These are phyloP conservation scores for Pichia exigua DNA, from an alignment of 805 yeast species.

Conservation along the genomic window DNA sequence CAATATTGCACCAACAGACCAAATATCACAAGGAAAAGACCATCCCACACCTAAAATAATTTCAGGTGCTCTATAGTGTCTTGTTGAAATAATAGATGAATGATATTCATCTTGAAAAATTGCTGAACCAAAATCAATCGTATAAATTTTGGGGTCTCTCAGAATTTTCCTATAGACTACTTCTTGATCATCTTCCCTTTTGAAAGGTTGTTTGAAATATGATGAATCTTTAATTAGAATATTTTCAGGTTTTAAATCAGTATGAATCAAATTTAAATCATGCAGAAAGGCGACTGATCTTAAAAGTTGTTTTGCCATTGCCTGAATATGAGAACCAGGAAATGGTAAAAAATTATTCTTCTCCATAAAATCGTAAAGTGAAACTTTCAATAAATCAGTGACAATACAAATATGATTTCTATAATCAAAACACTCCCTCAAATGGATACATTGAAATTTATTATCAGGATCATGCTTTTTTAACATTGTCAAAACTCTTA, in stretches of 20 bases:
- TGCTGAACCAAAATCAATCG: slow-evolving; percentile 97
- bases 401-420: slow-evolving; percentile 92
- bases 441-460: slow-evolving; percentile 70
- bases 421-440: slow-evolving; percentile 85
- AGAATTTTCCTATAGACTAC: slow-evolving; percentile 37
- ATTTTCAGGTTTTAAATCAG: slow-evolving; percentile 96
- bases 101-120: slow-evolving; percentile 92
- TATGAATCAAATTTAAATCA: slow-evolving; percentile 83
- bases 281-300: slow-evolving; percentile 84
- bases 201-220: slow-evolving; percentile 31
- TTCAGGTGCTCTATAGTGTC: slow-evolving; percentile 97
- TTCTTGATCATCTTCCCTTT: slow-evolving; percentile 12
- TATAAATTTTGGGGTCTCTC: slow-evolving; percentile 71
- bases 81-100: slow-evolving; percentile 82
- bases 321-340: slow-evolving; percentile 89
- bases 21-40: slow-evolving; percentile 94
- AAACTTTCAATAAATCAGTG: slow-evolving; percentile 76
- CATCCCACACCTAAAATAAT: slow-evolving; percentile 92
- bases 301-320: slow-evolving; percentile 76
- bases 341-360: slow-evolving; percentile 79
- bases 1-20: slow-evolving; percentile 93
- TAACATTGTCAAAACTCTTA: slow-evolving; percentile 70
- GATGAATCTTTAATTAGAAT: slow-evolving; percentile 58
- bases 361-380: slow-evolving; percentile 85
- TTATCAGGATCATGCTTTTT: slow-evolving; percentile 63